Evolutionary conservation across 2,329 filamentous ascomycete genomes (phyloP).

Genomic region (Phyllosticta citribraziliensis): DNA sequence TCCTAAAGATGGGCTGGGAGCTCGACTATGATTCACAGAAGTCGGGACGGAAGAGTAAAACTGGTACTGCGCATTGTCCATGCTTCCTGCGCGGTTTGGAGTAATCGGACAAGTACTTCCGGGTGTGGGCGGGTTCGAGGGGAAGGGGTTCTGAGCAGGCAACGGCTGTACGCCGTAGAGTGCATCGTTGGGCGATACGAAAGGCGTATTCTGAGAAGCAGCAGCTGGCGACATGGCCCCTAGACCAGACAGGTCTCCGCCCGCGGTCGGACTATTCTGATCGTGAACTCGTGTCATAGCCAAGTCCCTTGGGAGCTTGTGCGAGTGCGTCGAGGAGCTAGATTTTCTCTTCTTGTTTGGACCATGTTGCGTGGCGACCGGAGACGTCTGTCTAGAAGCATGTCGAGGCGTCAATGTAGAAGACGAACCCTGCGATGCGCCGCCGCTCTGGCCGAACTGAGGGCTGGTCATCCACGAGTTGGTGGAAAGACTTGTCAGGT

Average conservation of each 20-base stretch:
- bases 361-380: constrained; percentile 48
- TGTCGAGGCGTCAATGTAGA: constrained; percentile 48
- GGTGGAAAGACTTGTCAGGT: constrained; percentile 49
- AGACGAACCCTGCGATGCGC: constrained; percentile 27
- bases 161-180: constrained; percentile 12
- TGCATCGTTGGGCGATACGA: constrained; percentile 2
- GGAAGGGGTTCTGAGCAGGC: constrained; percentile 31
- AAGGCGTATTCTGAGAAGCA: constrained; percentile 20
- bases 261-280: background rate
- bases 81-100: constrained; percentile 49
- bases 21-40: constrained; percentile 65
- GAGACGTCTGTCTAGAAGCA: constrained; percentile 65
- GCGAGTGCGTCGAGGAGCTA: constrained; percentile 36
- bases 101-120: constrained; percentile 49
- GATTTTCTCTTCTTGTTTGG: constrained; percentile 78
- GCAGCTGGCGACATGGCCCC: constrained; percentile 15
- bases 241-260: background rate
- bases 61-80: constrained; percentile 51
- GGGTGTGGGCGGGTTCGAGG: constrained; percentile 55
- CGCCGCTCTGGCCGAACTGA: background rate
- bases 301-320: constrained; percentile 61
- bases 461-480: background rate
- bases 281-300: constrained; percentile 77
- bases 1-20: constrained; percentile 53
- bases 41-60: constrained; percentile 58